These are phyloP conservation scores for Penicillium daleae DNA, from an alignment of 495 filamentous ascomycete species.

Conservation along the genomic window DNA sequence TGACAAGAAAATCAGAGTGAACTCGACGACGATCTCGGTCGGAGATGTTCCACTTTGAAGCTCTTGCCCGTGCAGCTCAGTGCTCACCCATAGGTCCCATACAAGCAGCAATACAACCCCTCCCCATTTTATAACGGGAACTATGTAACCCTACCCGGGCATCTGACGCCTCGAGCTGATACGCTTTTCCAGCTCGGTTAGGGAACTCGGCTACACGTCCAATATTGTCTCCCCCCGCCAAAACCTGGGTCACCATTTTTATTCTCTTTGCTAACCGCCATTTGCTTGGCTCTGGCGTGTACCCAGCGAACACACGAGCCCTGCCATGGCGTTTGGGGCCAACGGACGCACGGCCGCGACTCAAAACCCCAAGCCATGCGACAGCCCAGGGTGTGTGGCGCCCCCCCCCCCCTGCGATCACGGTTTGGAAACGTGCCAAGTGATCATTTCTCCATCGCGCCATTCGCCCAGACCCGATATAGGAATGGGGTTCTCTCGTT, in stretches of 20 bases:
- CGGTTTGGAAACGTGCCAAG: slow-evolving; percentile 18
- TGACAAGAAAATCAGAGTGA: neutral
- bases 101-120: slow-evolving; percentile 15
- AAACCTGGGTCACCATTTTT: neutral
- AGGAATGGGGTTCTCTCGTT: slow-evolving; percentile 8
- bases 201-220: slow-evolving; percentile 19
- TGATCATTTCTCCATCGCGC: slow-evolving; percentile 20
- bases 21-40: slow-evolving; percentile 20
- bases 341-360: slow-evolving; percentile 23
- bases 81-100: too few species aligned
- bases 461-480: slow-evolving; percentile 15
- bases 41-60: slow-evolving; percentile 24
- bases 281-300: slow-evolving; percentile 17
- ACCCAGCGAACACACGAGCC: slow-evolving; percentile 21
- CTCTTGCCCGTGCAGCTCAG: slow-evolving; percentile 1
- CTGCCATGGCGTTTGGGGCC: slow-evolving; percentile 12
- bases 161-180: slow-evolving; percentile 19
- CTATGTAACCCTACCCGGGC: slow-evolving; percentile 37
- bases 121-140: slow-evolving; percentile 17
- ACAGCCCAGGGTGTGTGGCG: slow-evolving; percentile 19
- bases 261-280: neutral
- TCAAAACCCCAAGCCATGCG: slow-evolving; percentile 13
- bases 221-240: neutral
- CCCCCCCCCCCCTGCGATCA: slow-evolving; percentile 8
- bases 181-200: slow-evolving; percentile 22